Percentiles rank a stretch among this genome's conserved stretches.
phyloP scores from a whole-genome alignment of 2,329 filamentous ascomycete species.

The Grosmannia serpens region DNA sequence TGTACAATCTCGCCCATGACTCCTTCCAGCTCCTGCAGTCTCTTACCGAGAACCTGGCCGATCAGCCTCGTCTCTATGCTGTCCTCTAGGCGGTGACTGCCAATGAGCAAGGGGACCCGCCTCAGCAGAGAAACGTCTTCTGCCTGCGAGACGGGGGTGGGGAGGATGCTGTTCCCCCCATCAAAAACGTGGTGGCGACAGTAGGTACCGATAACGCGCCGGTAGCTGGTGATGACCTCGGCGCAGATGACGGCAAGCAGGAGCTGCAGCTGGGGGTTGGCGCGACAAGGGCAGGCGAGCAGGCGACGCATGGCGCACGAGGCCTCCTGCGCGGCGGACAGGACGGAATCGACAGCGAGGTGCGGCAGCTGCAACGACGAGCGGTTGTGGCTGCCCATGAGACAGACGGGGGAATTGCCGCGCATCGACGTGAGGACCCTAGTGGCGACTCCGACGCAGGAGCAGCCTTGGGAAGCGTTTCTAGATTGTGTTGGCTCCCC shows the following conservation, averaged over 20 bases:
- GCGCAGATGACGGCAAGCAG: background rate
- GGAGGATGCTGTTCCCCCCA: background rate
- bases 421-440: background rate
- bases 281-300: background rate
- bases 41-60: background rate
- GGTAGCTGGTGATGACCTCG: background rate
- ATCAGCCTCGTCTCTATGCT: background rate
- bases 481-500: too few relatives aligned
- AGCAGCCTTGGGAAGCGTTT: background rate
- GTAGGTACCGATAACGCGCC: background rate
- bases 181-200: background rate
- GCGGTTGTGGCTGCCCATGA: background rate
- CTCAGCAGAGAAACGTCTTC: background rate
- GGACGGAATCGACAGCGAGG: background rate
- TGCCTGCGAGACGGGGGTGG: background rate
- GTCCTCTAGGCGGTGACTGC: background rate
- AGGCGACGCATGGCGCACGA: background rate
- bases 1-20: background rate
- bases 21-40: background rate
- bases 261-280: background rate
- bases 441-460: background rate
- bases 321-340: background rate
- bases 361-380: background rate
- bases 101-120: background rate
- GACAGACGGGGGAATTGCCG: background rate